phyloP scores from a whole-genome alignment of 2,329 filamentous ascomycete genomes.

The Sclerotinia nivalis region DNA sequence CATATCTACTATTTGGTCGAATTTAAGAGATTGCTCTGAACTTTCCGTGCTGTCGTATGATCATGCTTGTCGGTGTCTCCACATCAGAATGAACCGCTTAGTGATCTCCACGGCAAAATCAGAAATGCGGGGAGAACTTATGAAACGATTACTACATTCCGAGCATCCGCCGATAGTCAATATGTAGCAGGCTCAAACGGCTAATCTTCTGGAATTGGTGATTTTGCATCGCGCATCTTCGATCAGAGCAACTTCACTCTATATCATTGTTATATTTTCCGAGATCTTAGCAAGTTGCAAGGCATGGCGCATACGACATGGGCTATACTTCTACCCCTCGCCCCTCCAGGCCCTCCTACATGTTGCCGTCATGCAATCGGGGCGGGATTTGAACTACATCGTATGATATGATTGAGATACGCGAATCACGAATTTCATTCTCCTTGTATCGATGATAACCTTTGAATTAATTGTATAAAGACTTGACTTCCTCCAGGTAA shows the following conservation, averaged over 20 bases:
- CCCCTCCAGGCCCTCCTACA: neutral
- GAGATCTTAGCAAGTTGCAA: neutral
- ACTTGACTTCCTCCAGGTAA: neutral
- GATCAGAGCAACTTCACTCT: neutral
- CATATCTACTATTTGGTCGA: neutral
- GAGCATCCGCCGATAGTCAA: constrained; percentile 5
- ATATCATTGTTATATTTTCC: neutral
- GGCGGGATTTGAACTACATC: constrained; percentile 17
- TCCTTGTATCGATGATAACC: neutral
- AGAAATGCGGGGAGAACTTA: neutral
- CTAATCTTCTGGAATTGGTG: constrained; percentile 1
- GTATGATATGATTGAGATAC: constrained; percentile 2
- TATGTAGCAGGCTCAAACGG: constrained; percentile 2
- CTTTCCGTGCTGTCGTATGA: neutral
- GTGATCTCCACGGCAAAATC: neutral
- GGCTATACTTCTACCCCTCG: neutral
- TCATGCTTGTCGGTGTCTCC: neutral
- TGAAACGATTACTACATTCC: constrained; percentile 9
- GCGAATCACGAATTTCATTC: neutral
- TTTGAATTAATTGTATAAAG: constrained; percentile 19
- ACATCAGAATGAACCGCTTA: neutral
- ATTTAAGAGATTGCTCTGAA: neutral
- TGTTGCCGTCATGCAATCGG: neutral
- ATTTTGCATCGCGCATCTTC: neutral
- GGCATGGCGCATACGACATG: neutral